Evolutionary conservation across 2,329 filamentous ascomycete genomes (phyloP), one percentile per base, ranked within the genome.

Genomic region (Ophiocordyceps camponoti-rufipedis): DNA sequence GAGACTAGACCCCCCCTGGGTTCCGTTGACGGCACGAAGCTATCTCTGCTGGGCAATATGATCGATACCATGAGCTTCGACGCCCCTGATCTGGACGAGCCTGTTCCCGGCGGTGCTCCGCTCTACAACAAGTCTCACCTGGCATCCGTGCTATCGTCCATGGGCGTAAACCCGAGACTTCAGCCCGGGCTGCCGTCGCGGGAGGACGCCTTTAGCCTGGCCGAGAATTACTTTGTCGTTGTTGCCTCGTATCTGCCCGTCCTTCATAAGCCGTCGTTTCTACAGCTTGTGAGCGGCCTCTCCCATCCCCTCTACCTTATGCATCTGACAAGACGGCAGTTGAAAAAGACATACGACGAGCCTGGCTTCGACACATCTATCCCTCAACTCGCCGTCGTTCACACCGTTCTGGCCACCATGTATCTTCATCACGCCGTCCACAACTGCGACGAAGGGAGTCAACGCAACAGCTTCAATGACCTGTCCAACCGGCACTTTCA

Each of bases 351-450:
- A 45, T 87, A 87, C 56, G 79, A 86, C 53, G 80, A 87, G 45
- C 68, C 72, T 14, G 65, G 58, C 46, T 84, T 80, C 56, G 66
- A 71, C 44, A 72, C 82, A 1, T 72, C 74, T 0, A 60, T 72
- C 0, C 71, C 82, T 2, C 79, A 91, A 56, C 69, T 71, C 1
- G 81, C 85, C 39, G 75, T 77, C 47, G 70, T 87, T 0, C 82
- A 89, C 59, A 85, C 88, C 76, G 72, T 91, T 40, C 79, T 91
- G 48, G 80, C 83, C 11, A 79, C 78, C 44, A 82, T 89, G 53
- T 79, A 80, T 56, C 85, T 82, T 52, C 84, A 93, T 53, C 83
- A 79, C 48, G 80, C 80, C n/a, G 68, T 78, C 5, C 72, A 84
- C 18, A 87, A 86, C 53, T 66, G 68, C 49, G 69, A 76, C 48